Evolutionary conservation across 2,329 filamentous ascomycete genomes (phyloP).

Genomic region (Colletotrichum sp.): DNA sequence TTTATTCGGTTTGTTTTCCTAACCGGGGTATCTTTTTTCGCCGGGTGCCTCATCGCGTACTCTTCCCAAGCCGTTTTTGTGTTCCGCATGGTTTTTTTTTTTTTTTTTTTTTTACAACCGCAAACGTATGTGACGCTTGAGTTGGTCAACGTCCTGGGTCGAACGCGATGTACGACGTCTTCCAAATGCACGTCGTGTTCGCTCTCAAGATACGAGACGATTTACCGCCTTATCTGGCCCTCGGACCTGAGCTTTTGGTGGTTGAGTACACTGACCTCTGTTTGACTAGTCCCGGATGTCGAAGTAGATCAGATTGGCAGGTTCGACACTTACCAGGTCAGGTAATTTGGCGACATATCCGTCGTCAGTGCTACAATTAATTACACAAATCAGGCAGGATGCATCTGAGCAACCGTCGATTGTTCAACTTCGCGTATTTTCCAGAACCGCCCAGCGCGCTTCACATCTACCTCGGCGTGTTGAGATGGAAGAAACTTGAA

Average conservation of each 20-base stretch:
- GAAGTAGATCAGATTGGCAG: neutral
- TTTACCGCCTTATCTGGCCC: neutral
- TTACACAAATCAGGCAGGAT: neutral
- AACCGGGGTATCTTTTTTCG: too few relatives aligned
- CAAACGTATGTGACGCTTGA: neutral
- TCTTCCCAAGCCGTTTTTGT: too few relatives aligned
- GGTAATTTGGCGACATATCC: neutral
- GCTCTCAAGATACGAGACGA: neutral
- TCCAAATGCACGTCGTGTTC: neutral
- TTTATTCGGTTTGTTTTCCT: too few relatives aligned
- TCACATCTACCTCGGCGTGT: neutral
- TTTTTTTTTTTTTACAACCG: rapidly evolving
- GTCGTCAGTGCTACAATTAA: rapidly evolving
- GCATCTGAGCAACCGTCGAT: rapidly evolving
- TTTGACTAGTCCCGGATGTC: neutral
- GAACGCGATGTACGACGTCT: neutral
- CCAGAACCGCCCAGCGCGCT: rapidly evolving
- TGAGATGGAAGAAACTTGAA: neutral
- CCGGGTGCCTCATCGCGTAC: too few relatives aligned
- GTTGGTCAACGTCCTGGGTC: neutral
- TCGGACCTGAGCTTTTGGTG: neutral
- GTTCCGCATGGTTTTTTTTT: too few relatives aligned
- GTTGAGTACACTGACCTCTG: neutral
- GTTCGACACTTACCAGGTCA: neutral
- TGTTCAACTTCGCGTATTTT: neutral